Conservation (phyloP, 352 stramenopile genomes). For the Phytophthora sansomeana region DNA sequence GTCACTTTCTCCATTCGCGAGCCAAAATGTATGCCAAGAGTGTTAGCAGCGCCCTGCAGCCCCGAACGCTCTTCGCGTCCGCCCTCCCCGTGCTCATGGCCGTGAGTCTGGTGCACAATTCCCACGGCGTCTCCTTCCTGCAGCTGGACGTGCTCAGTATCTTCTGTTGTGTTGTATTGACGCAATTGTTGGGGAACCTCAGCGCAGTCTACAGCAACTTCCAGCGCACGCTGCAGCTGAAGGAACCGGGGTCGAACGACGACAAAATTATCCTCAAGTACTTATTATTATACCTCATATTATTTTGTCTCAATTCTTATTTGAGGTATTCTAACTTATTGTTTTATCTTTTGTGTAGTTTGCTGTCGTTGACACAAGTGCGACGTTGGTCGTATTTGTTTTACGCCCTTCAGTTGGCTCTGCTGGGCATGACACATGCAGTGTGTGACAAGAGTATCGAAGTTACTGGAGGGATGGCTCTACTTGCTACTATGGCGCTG, state of each 20-base stretch:
- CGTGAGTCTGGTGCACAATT: conserved; percentile 58
- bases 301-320: conserved; percentile 13
- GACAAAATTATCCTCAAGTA: conserved; percentile 76
- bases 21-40: conserved; percentile 50
- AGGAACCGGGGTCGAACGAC: conserved; percentile 42
- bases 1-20: neutral
- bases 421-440: conserved; percentile 50
- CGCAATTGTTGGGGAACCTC: conserved; percentile 77
- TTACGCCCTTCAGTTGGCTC: conserved; percentile 52
- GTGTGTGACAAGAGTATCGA: conserved; percentile 45
- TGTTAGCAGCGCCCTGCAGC: conserved; percentile 59
- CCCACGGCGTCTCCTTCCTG: conserved; percentile 45
- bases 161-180: conserved; percentile 57
- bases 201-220: conserved; percentile 80
- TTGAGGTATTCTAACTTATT: conserved; percentile 3
- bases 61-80: conserved; percentile 67
- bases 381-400: conserved; percentile 73
- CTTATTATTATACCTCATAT: conserved; percentile 5
- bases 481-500: conserved; percentile 53
- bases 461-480: conserved; percentile 34
- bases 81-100: conserved; percentile 58
- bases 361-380: conserved; percentile 79
- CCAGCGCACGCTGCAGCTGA: conserved; percentile 60
- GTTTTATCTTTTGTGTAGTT: conserved; percentile 38
- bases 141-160: conserved; percentile 49